phyloP scores from a whole-genome alignment of 2,329 filamentous ascomycete genomes.

The Exophiala viscosa region DNA sequence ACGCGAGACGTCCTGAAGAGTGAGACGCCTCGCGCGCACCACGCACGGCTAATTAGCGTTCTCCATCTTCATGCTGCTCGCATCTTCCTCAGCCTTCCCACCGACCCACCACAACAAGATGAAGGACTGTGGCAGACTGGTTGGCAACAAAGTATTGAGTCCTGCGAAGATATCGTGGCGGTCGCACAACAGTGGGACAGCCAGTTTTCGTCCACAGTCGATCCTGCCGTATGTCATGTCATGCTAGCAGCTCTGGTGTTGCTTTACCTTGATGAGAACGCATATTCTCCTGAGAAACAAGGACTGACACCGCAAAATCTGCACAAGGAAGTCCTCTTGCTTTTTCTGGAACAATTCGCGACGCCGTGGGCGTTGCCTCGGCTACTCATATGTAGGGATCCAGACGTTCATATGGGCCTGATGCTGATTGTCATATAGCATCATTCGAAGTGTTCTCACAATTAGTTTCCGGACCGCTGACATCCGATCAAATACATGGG shows the following conservation, averaged over 20 bases:
- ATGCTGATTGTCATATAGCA: background rate
- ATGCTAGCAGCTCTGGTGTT: background rate
- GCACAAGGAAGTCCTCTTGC: background rate
- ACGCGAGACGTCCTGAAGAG: background rate
- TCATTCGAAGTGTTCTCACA: background rate
- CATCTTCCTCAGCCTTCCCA: background rate
- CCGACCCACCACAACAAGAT: background rate
- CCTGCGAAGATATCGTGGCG: background rate
- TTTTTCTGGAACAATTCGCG: background rate
- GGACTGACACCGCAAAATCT: background rate
- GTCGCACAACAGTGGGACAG: background rate
- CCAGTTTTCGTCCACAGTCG: background rate
- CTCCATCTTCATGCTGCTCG: background rate
- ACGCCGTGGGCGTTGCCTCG: background rate
- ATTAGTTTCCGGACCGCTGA: background rate
- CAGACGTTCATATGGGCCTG: background rate
- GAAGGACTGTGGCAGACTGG: background rate
- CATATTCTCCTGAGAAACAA: background rate
- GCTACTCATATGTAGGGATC: background rate
- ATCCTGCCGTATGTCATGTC: background rate
- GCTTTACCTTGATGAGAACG: background rate
- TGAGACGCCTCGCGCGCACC: background rate
- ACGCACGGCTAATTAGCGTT: background rate
- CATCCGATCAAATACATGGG: background rate
- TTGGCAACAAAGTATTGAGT: background rate